Percentiles rank a stretch among this genome's conserved stretches.
phyloP scores from a whole-genome alignment of 78 protist species.

The Polysphondylium violaceum region DNA sequence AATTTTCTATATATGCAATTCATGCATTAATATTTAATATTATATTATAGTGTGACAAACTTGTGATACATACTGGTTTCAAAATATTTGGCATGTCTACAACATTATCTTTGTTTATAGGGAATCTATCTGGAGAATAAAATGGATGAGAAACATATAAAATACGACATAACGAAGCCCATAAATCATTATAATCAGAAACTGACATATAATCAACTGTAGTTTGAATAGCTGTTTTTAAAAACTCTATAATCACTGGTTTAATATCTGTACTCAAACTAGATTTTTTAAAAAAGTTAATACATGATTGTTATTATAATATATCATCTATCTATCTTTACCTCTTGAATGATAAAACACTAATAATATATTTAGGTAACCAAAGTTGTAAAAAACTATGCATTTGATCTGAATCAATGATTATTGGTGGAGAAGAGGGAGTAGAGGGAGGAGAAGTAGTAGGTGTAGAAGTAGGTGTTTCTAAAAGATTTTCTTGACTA shows the following conservation, averaged over 20 bases:
- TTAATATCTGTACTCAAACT: slow-evolving; percentile 18
- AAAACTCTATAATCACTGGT: background rate
- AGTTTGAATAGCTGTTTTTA: background rate
- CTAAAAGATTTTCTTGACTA: no score
- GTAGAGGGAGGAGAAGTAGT: no score
- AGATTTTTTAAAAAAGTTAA: background rate
- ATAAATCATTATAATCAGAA: slow-evolving; percentile 22
- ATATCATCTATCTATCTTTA: background rate
- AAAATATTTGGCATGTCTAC: background rate
- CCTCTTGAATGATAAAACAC: slow-evolving; percentile 31
- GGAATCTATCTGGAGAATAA: slow-evolving; percentile 27
- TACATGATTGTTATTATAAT: background rate
- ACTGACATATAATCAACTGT: background rate
- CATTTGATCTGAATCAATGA: slow-evolving; percentile 4
- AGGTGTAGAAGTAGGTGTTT: no score
- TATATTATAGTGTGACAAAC: background rate
- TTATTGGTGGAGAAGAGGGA: background rate
- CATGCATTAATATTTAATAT: background rate
- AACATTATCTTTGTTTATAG: background rate
- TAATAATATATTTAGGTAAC: slow-evolving; percentile 16
- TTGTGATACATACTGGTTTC: background rate
- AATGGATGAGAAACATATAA: slow-evolving; percentile 49
- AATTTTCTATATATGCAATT: background rate
- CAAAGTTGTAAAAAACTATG: background rate
- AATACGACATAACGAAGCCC: slow-evolving; percentile 29